Conservation (phyloP, 352 stramenopile genomes). For the Poterioochromonas sp. region DNA sequence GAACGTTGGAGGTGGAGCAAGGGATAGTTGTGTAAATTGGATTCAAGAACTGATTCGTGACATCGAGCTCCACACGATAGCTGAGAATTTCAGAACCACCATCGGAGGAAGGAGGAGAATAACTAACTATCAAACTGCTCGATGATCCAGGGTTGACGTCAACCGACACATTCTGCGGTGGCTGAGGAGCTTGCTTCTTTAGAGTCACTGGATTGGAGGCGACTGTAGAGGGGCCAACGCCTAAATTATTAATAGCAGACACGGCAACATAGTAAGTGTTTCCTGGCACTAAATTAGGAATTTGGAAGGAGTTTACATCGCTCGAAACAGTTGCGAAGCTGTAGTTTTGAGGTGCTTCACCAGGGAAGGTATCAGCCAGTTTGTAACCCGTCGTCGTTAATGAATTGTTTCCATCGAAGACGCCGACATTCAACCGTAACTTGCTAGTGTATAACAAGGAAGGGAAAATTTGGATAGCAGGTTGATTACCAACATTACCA, state of each 20-base stretch:
- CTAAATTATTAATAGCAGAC: constrained; percentile 25
- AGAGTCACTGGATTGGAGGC: neutral
- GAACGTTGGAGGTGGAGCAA: constrained; percentile 51
- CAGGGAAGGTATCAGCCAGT: neutral
- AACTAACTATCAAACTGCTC: constrained; percentile 69
- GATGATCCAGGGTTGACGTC: constrained; percentile 63
- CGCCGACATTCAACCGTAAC: neutral
- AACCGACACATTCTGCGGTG: constrained; percentile 55
- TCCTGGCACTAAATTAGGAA: constrained; percentile 30
- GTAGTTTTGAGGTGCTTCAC: constrained; percentile 43
- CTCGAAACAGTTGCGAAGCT: constrained; percentile 50
- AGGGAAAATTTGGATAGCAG: constrained; percentile 37
- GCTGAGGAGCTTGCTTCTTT: constrained; percentile 63
- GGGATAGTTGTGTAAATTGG: constrained; percentile 51
- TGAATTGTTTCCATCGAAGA: constrained; percentile 15
- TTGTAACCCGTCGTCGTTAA: neutral
- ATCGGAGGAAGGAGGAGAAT: constrained; percentile 63
- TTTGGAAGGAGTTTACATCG: constrained; percentile 16
- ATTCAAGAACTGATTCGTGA: constrained; percentile 50
- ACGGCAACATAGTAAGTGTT: constrained; percentile 13
- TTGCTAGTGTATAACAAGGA: neutral
- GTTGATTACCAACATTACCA: constrained; percentile 60
- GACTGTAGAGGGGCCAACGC: neutral
- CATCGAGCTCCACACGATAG: constrained; percentile 72
- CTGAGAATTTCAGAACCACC: constrained; percentile 65